Conservation (phyloP, 805 yeast genomes). For the Myxozyma udenii region DNA sequence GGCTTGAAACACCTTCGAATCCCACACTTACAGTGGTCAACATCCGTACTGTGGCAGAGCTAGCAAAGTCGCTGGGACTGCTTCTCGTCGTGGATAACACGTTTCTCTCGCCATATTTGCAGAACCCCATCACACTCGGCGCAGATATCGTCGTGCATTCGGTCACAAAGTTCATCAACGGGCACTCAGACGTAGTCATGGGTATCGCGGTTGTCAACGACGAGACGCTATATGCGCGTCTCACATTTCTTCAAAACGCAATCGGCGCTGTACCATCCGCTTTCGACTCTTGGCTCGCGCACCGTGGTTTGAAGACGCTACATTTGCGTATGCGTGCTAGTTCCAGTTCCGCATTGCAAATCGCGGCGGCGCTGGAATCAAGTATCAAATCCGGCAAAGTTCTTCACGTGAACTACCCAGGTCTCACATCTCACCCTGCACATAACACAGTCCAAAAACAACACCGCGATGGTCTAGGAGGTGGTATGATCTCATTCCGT, state of each 20-base stretch:
- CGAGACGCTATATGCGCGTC: conserved; percentile 56
- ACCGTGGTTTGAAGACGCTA: conserved; percentile 84
- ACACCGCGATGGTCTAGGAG: conserved; percentile 82
- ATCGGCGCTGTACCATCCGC: conserved; percentile 87
- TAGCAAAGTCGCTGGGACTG: conserved; percentile 49
- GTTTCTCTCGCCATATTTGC: conserved; percentile 80
- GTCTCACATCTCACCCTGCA: conserved; percentile 55
- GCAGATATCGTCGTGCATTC: conserved; percentile 88
- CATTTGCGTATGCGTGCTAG: conserved; percentile 77
- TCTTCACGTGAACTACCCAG: conserved; percentile 76
- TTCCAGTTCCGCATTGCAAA: conserved; percentile 58
- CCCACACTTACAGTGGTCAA: conserved; percentile 81
- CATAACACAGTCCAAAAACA: conserved; percentile 60
- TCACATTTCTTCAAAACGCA: conserved; percentile 80
- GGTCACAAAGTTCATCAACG: conserved; percentile 86
- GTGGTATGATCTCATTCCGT: conserved; percentile 89
- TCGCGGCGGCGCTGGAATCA: conserved; percentile 59
- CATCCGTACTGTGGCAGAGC: conserved; percentile 57
- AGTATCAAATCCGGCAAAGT: conserved; percentile 48
- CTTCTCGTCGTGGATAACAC: conserved; percentile 82
- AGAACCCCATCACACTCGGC: conserved; percentile 77
- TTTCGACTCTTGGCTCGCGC: conserved; percentile 89
- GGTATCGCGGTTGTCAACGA: conserved; percentile 75
- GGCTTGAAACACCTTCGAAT: conserved; percentile 88
- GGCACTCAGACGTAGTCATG: conserved; percentile 87